Conservation (phyloP, 2,329 filamentous ascomycete genomes). For the Colletotrichum lentis region DNA sequence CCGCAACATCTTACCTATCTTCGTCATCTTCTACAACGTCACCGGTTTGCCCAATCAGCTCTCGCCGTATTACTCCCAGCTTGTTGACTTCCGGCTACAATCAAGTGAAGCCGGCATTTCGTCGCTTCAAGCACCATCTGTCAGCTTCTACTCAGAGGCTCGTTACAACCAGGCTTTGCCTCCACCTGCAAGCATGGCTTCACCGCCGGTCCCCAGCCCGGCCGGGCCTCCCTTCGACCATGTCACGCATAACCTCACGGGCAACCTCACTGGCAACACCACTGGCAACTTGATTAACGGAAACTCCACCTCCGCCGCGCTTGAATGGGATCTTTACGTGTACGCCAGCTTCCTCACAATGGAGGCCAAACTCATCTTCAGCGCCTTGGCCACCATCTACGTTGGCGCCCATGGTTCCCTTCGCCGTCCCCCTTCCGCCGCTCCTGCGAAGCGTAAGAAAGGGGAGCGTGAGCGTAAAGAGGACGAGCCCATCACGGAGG, state of each 20-base stretch:
- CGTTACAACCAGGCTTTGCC: neutral
- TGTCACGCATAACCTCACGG: constrained; percentile 43
- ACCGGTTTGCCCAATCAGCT: neutral
- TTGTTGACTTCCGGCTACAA: neutral
- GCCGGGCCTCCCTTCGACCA: constrained; percentile 41
- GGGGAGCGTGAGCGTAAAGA: constrained; percentile 43
- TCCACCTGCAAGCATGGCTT: constrained; percentile 28
- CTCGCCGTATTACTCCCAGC: no score
- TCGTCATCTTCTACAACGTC: neutral
- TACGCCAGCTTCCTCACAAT: constrained; percentile 42
- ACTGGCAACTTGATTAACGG: constrained; percentile 40
- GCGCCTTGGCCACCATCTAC: constrained; percentile 84
- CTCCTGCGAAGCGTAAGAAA: constrained; percentile 60
- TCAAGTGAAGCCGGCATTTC: neutral
- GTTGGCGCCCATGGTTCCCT: constrained; percentile 86
- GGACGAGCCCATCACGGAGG: constrained; percentile 58
- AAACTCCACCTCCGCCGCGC: constrained; percentile 45
- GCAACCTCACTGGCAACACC: constrained; percentile 41
- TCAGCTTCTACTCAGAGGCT: no score
- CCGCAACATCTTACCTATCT: neutral
- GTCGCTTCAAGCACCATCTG: neutral
- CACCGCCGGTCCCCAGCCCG: constrained; percentile 25
- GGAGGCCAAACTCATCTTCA: constrained; percentile 61
- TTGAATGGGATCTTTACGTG: constrained; percentile 52
- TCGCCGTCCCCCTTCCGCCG: constrained; percentile 82